Percentiles rank a stretch among this genome's conserved stretches.
Evolutionary conservation across 768 basidiomycete genomes (phyloP).

Genomic region (Pholiota molesta): DNA sequence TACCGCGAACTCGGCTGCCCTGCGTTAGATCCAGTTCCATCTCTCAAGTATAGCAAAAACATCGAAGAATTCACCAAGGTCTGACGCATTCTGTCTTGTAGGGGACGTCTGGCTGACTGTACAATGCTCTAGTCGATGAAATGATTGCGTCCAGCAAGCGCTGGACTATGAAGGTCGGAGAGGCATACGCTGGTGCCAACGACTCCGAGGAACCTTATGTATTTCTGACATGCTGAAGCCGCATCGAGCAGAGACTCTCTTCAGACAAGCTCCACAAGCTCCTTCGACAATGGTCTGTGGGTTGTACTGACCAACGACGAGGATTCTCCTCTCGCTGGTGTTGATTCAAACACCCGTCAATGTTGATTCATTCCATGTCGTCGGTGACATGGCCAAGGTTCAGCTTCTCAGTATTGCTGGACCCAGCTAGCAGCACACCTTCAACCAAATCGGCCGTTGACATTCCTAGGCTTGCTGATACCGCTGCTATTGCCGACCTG

Average conservation of each 20-base stretch:
- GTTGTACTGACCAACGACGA: constrained; percentile 70
- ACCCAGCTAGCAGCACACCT: constrained; percentile 76
- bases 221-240: too few relatives aligned
- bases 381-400: constrained; percentile 97
- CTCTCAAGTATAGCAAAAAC: constrained; percentile 95
- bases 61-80: constrained; percentile 99
- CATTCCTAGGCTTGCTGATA: constrained; percentile 97
- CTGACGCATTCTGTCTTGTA: constrained; percentile 28
- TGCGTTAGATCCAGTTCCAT: constrained; percentile 95
- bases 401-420: constrained; percentile 75
- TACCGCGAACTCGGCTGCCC: constrained; percentile 93
- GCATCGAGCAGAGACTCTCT: too few relatives aligned
- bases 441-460: constrained; percentile 99
- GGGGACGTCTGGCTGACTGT: constrained; percentile 23
- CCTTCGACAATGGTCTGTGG: constrained; percentile 99
- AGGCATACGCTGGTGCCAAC: constrained; percentile 89
- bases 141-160: too few relatives aligned
- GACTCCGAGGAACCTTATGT: too few relatives aligned
- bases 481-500: constrained; percentile 85
- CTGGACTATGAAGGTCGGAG: constrained; percentile 94
- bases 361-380: constrained; percentile 70
- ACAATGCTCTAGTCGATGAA: too few relatives aligned
- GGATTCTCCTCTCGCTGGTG: constrained; percentile 50
- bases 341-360: constrained; percentile 50
- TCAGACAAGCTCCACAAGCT: too few relatives aligned